Percentiles rank a stretch among this genome's conserved stretches.
Conservation (phyloP, 257 asterid species). For the Misopates orontium region DNA sequence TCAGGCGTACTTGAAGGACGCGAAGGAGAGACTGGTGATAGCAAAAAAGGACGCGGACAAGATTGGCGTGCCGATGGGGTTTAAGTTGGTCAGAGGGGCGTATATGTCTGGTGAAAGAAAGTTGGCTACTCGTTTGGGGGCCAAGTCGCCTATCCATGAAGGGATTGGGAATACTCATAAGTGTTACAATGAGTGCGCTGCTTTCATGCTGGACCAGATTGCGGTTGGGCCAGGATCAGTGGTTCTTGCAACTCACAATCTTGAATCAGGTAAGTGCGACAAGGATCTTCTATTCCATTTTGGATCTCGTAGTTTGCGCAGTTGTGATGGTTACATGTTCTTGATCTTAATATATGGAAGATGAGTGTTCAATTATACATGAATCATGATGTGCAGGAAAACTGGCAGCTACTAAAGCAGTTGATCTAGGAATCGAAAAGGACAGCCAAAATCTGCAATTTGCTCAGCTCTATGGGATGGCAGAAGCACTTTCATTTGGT, state of each 20-base stretch:
- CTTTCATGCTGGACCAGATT: constrained; percentile 56
- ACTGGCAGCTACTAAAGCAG: constrained; percentile 66
- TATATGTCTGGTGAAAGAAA: constrained; percentile 59
- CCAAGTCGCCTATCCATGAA: constrained; percentile 60
- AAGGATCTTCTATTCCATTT: too few species aligned
- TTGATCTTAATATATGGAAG: too few species aligned
- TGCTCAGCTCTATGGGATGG: constrained; percentile 93
- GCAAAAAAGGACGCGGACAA: constrained; percentile 59
- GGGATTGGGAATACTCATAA: constrained; percentile 54
- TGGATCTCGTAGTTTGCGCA: too few species aligned
- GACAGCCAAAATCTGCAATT: constrained; percentile 53
- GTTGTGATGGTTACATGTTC: too few species aligned
- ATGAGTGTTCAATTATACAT: too few species aligned
- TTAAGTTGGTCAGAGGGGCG: constrained; percentile 86
- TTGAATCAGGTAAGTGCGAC: constrained; percentile 56
- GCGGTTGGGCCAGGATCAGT: constrained; percentile 57
- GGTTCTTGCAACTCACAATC: constrained; percentile 87
- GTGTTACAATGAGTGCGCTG: constrained; percentile 57
- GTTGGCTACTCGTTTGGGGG: constrained; percentile 42
- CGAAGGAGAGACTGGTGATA: constrained; percentile 52
- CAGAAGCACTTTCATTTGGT: constrained; percentile 71
- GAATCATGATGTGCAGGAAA: constrained; percentile 40
- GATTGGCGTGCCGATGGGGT: constrained; percentile 60
- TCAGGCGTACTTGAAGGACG: constrained; percentile 75
- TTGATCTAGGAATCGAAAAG: constrained; percentile 50